Evolutionary conservation across 2,329 filamentous ascomycete genomes (phyloP).

Genomic region (Cladophialophora chaetospira): DNA sequence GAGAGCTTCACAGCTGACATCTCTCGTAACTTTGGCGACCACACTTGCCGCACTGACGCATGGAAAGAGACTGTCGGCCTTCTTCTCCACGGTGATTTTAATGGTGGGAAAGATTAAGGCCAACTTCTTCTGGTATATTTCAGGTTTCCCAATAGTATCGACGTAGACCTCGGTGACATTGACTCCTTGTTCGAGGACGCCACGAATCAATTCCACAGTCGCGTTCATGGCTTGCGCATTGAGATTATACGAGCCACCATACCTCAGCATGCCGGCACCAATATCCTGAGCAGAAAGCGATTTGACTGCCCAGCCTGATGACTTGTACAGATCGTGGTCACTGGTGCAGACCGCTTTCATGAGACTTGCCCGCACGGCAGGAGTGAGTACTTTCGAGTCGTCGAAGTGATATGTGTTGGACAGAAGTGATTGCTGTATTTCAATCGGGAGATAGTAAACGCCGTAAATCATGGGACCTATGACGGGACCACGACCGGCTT

Average conservation of each 20-base stretch:
- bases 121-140: slow-evolving; percentile 79
- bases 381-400: slow-evolving; percentile 89
- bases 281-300: slow-evolving; percentile 84
- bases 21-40: slow-evolving; percentile 92
- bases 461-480: slow-evolving; percentile 73
- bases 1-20: slow-evolving; percentile 81
- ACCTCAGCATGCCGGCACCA: slow-evolving; percentile 71
- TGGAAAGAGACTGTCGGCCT: slow-evolving; percentile 89
- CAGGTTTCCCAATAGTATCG: slow-evolving; percentile 86
- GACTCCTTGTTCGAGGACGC: slow-evolving; percentile 74
- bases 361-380: slow-evolving; percentile 73
- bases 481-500: slow-evolving; percentile 92
- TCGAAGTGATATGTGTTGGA: slow-evolving; percentile 82
- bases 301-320: slow-evolving; percentile 82
- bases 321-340: slow-evolving; percentile 57
- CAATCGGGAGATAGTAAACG: slow-evolving; percentile 70
- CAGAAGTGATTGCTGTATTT: slow-evolving; percentile 70
- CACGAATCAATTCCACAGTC: slow-evolving; percentile 77
- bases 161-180: slow-evolving; percentile 90
- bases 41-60: slow-evolving; percentile 92
- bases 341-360: slow-evolving; percentile 71
- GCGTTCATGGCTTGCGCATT: slow-evolving; percentile 96
- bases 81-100: slow-evolving; percentile 77
- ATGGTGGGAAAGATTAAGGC: slow-evolving; percentile 79
- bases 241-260: slow-evolving; percentile 71